Evolutionary conservation across 2,329 filamentous ascomycete genomes (phyloP).

Genomic region (Rhexocercosporidium sp.): DNA sequence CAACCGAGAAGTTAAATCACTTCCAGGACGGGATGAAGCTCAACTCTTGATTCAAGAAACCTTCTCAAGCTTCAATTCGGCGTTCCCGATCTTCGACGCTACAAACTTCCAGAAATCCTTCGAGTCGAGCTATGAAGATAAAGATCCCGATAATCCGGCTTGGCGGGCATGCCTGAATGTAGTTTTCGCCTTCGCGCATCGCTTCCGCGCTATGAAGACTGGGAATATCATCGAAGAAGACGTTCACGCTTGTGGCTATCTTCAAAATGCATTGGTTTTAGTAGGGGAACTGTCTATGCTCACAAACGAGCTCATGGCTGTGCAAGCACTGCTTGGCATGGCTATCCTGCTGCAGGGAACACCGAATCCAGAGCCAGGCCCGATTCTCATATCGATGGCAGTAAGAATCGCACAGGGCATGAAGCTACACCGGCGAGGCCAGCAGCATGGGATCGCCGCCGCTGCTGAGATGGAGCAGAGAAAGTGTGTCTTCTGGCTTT

Average conservation of each 20-base stretch:
- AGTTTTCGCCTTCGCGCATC: slow-evolving; percentile 32
- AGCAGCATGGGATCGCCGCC: slow-evolving; percentile 10
- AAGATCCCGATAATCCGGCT: slow-evolving; percentile 20
- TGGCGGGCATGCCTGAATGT: slow-evolving; percentile 39
- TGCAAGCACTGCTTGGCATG: slow-evolving; percentile 40
- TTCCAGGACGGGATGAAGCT: slow-evolving; percentile 19
- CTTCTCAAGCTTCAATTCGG: slow-evolving; percentile 27
- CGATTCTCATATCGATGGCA: slow-evolving; percentile 31
- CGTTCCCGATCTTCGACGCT: slow-evolving; percentile 32
- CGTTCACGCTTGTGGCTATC: slow-evolving; percentile 24
- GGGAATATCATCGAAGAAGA: slow-evolving; percentile 14
- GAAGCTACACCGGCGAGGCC: slow-evolving; percentile 29
- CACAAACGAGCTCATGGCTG: slow-evolving; percentile 21
- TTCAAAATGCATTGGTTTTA: slow-evolving; percentile 29
- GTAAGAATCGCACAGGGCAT: slow-evolving; percentile 35
- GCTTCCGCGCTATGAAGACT: slow-evolving; percentile 23
- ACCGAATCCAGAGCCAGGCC: slow-evolving; percentile 30
- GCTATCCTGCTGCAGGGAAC: slow-evolving; percentile 35
- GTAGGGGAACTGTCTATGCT: slow-evolving; percentile 17
- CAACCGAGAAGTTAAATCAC: slow-evolving; percentile 19
- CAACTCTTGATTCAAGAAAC: slow-evolving; percentile 23
- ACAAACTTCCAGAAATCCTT: slow-evolving; percentile 20
- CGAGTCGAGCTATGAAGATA: slow-evolving; percentile 16
- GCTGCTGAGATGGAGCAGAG: slow-evolving; percentile 38
- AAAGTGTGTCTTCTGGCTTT: slow-evolving; percentile 69